Percentiles rank a stretch among this genome's conserved stretches.
Evolutionary conservation across 352 stramenopile genomes (phyloP).

Genomic region (Aphanomyces euteiches): DNA sequence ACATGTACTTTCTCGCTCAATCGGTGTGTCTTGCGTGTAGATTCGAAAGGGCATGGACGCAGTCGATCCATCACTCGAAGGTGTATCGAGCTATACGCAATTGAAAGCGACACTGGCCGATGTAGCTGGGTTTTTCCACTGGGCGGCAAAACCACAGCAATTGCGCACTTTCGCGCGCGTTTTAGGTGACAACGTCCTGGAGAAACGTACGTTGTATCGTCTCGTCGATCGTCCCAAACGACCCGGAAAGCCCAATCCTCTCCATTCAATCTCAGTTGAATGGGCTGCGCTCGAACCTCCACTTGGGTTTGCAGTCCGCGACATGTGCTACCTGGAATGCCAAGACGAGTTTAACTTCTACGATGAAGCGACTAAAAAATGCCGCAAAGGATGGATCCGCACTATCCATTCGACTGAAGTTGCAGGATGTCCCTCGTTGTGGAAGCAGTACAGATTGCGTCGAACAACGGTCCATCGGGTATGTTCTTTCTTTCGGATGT

Average conservation of each 20-base stretch:
- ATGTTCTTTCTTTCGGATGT: not conserved
- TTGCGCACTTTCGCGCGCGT: conserved; percentile 20
- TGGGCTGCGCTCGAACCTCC: conserved; percentile 21
- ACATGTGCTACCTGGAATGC: conserved; percentile 25
- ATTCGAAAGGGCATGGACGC: conserved; percentile 16
- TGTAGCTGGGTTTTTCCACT: conserved; percentile 16
- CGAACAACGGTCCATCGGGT: conserved; percentile 14
- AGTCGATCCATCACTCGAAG: conserved; percentile 18
- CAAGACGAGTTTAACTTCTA: conserved; percentile 28
- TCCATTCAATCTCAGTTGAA: conserved; percentile 18
- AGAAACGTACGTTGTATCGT: conserved; percentile 18
- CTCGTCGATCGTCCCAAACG: conserved; percentile 21
- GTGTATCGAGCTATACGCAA: conserved; percentile 20
- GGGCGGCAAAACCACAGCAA: not conserved
- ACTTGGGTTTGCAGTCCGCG: conserved; percentile 16
- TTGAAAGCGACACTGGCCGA: conserved; percentile 17
- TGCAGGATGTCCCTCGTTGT: conserved; percentile 1
- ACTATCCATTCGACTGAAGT: conserved; percentile 24
- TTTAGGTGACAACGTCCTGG: conserved; percentile 12
- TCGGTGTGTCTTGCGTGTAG: not conserved
- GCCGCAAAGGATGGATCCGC: conserved; percentile 22
- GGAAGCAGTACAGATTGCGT: conserved; percentile 1
- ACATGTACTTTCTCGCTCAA: not conserved
- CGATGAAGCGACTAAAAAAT: not conserved
- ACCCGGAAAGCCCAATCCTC: not conserved